A percentile compares a stretch with the other conserved stretches of the same genome.
Conservation (phyloP, 1,284 basidiomycete genomes). For the Entoloma clypeatum region DNA sequence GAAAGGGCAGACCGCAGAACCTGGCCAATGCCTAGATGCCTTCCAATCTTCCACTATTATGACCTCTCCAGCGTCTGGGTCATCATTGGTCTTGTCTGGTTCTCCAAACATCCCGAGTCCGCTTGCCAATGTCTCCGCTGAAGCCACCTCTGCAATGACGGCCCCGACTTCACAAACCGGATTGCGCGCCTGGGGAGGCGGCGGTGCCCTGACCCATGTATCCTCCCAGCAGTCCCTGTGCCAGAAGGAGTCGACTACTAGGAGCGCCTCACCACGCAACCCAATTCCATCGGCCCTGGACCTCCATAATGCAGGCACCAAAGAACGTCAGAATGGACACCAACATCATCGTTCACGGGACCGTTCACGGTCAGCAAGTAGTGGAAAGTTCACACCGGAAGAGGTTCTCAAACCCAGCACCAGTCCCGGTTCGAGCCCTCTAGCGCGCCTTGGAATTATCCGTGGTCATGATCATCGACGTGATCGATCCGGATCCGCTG, state of each 20-base stretch:
- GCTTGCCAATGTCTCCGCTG: conserved; percentile 12
- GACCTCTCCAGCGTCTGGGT: conserved; percentile 11
- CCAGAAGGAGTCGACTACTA: conserved; percentile 22
- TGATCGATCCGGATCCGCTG: conserved; percentile 38
- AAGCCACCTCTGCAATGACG: conserved; percentile 11
- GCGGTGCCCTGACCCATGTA: conserved; percentile 32
- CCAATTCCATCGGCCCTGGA: conserved; percentile 36
- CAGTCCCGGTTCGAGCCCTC: conserved; percentile 26
- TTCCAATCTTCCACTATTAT: conserved; percentile 14
- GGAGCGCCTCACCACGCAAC: conserved; percentile 27
- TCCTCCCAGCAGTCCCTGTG: conserved; percentile 21
- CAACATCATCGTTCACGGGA: conserved; percentile 23
- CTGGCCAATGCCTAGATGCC: conserved; percentile 12
- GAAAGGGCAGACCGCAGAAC: conserved; percentile 42
- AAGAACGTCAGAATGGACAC: conserved; percentile 29
- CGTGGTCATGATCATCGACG: conserved; percentile 27
- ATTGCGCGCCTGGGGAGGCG: conserved; percentile 31
- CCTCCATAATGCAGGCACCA: conserved; percentile 37
- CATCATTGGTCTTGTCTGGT: conserved; percentile 12
- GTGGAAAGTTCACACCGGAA: conserved; percentile 20
- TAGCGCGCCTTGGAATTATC: conserved; percentile 24
- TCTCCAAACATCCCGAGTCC: conserved; percentile 15
- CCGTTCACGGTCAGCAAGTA: conserved; percentile 31
- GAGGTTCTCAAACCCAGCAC: conserved; percentile 14
- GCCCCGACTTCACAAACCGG: conserved; percentile 22